Conservation (phyloP, 257 asterid genomes). For the Catharanthus roseus region DNA sequence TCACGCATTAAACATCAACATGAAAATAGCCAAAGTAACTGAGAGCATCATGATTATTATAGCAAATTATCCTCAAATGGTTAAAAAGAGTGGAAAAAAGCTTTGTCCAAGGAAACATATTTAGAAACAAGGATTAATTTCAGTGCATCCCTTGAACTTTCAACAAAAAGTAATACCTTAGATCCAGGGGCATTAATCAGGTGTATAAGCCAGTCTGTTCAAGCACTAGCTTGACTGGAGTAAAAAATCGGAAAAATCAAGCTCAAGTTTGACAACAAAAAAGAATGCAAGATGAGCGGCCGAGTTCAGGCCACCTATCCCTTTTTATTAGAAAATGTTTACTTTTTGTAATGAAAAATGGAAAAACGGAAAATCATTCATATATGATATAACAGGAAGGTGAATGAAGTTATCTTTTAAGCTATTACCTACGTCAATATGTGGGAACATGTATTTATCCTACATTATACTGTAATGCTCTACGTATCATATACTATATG, state of each 20-base stretch:
- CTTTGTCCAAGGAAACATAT: too few species aligned
- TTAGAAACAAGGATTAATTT: too few species aligned
- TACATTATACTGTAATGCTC: too few species aligned
- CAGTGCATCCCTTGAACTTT: neutral
- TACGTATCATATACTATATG: neutral
- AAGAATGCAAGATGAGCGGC: neutral
- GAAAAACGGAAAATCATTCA: too few species aligned
- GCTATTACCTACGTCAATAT: neutral
- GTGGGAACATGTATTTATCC: neutral
- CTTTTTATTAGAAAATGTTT: too few species aligned
- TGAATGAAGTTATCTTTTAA: neutral
- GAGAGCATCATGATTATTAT: neutral
- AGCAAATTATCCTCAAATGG: neutral
- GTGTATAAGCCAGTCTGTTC: neutral
- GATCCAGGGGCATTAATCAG: neutral
- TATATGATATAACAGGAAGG: too few species aligned
- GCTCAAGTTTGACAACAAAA: too few species aligned
- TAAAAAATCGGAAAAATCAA: too few species aligned
- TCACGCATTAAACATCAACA: neutral
- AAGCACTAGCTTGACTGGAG: neutral
- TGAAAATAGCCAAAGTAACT: conserved; percentile 3
- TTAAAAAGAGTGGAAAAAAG: neutral
- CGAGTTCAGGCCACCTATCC: neutral
- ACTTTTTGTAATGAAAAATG: too few species aligned
- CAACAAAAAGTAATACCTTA: neutral